Conservation (phyloP, 257 asterid genomes). For the Fraxinus americana region DNA sequence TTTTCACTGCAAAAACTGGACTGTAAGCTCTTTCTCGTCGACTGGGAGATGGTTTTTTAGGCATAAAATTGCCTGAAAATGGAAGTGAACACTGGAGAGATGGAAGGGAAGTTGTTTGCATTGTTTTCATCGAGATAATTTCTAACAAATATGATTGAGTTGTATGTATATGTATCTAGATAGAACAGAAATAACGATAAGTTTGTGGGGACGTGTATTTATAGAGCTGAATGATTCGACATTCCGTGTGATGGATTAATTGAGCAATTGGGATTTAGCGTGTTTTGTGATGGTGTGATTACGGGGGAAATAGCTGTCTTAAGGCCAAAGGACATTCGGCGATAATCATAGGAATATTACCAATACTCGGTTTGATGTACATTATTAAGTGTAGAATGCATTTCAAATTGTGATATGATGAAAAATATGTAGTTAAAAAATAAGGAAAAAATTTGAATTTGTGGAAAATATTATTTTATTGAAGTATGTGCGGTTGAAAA, state of each 20-base stretch:
- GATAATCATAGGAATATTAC: no score
- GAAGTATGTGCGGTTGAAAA: no score
- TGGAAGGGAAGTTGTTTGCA: slow-evolving; percentile 3
- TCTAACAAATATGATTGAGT: not conserved
- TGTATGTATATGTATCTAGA: not conserved
- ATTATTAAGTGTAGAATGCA: no score
- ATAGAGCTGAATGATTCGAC: not conserved
- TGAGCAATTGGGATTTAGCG: not conserved
- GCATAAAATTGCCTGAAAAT: not conserved
- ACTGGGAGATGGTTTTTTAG: not conserved
- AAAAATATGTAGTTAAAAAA: no score
- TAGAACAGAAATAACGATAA: not conserved
- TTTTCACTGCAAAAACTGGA: slow-evolving; percentile 1
- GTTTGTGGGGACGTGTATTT: not conserved
- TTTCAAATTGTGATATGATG: no score
- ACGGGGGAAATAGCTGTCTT: no score
- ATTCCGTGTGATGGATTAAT: not conserved
- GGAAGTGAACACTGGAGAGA: not conserved
- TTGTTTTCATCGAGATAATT: not conserved
- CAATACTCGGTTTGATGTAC: no score
- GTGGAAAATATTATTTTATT: no score
- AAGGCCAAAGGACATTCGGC: no score
- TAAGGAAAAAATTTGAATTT: no score
- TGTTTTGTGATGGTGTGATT: not conserved
- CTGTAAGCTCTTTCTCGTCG: not conserved